A percentile compares a stretch with the other conserved stretches of the same genome.
phyloP scores from a whole-genome alignment of 768 basidiomycete genomes.

The Harrya chromipes region DNA sequence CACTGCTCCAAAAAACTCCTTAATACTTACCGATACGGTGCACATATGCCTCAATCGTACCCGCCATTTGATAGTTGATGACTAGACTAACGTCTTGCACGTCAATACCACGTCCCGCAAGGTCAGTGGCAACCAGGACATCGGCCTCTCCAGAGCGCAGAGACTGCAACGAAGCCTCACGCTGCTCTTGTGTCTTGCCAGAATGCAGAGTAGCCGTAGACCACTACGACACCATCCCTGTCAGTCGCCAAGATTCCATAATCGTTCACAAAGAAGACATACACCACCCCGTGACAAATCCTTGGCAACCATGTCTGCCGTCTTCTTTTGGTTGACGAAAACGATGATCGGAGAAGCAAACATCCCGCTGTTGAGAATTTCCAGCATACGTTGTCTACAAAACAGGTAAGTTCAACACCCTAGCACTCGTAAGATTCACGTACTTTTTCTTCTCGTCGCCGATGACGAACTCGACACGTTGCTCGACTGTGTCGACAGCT shows the following conservation, averaged over 20 bases:
- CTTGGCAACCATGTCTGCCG: conserved; percentile 96
- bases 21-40: conserved; percentile 84
- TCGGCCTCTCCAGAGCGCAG: conserved; percentile 84
- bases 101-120: conserved; percentile 98
- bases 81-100: conserved; percentile 95
- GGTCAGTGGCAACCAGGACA: conserved; percentile 93
- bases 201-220: conserved; percentile 90
- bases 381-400: conserved; percentile 74
- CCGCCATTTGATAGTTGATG: conserved; percentile 97
- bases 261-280: conserved; percentile 31
- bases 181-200: conserved; percentile 96
- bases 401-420: conserved; percentile 4
- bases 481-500: conserved; percentile 97
- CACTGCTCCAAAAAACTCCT: neutral
- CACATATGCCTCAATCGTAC: conserved; percentile 94
- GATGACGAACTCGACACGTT: conserved; percentile 87
- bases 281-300: conserved; percentile 88
- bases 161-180: conserved; percentile 87
- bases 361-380: conserved; percentile 86
- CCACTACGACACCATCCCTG: conserved; percentile 52
- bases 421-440: conserved; percentile 26
- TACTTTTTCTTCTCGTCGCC: conserved; percentile 98
- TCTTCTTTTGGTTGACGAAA: conserved; percentile 99
- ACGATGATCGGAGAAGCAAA: conserved; percentile 93
- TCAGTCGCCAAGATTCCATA: neutral